These are phyloP conservation scores for Cynara cardunculus DNA, from an alignment of 129 eudicot species.

Conservation along the genomic window DNA sequence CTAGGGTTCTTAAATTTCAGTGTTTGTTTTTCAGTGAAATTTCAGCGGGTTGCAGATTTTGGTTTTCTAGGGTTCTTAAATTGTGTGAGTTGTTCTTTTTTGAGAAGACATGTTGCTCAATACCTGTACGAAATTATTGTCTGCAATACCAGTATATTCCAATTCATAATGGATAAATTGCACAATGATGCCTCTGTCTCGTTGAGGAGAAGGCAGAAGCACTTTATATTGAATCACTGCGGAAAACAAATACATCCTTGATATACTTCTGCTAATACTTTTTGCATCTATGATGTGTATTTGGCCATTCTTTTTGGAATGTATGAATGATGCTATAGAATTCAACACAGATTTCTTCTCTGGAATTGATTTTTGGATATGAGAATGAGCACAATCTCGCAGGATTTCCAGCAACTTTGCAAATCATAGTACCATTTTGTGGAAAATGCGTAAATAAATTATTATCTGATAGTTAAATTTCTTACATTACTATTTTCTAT, in stretches of 20 bases:
- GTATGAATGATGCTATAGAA: background rate
- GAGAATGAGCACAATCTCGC: conserved; percentile 76
- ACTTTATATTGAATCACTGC: conserved; percentile 56
- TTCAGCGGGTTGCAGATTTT: background rate
- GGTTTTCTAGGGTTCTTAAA: background rate
- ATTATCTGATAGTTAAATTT: background rate
- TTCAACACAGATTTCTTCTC: background rate
- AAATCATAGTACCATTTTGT: conserved; percentile 71
- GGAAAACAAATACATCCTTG: conserved; percentile 79
- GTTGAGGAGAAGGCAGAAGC: conserved; percentile 80
- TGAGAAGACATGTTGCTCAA: background rate
- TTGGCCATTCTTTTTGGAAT: background rate
- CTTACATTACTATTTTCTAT: background rate
- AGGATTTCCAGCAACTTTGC: conserved; percentile 83
- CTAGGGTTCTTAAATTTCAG: background rate
- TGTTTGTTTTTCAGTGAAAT: background rate
- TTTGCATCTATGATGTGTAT: background rate
- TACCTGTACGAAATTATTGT: background rate
- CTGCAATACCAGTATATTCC: background rate
- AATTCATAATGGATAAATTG: conserved; percentile 8
- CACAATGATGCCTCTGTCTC: conserved; percentile 73
- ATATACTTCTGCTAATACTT: conserved; percentile 24
- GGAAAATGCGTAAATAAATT: conserved; percentile 53
- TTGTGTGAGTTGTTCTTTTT: background rate
- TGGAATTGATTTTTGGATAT: conserved; percentile 32